A percentile compares a stretch with the other conserved stretches of the same genome.
phyloP scores from a whole-genome alignment of 2,329 filamentous ascomycete species.

The Alternaria ventricosa region DNA sequence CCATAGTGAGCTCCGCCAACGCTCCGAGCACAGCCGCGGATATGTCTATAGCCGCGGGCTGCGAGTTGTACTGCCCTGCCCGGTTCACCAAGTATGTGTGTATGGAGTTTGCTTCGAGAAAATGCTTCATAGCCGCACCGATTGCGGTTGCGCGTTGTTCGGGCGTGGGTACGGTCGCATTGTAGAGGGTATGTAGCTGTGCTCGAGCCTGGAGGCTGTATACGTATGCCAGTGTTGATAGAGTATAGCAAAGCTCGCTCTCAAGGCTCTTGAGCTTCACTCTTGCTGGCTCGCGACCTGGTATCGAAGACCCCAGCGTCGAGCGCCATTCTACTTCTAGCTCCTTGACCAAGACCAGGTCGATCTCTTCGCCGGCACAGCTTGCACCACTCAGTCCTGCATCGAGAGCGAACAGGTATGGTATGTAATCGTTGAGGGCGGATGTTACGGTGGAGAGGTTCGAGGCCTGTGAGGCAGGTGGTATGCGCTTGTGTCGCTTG shows the following conservation, averaged over 20 bases:
- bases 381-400: constrained; percentile 68
- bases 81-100: constrained; percentile 73
- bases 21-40: constrained; percentile 53
- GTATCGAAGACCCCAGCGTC: constrained; percentile 70
- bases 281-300: constrained; percentile 66
- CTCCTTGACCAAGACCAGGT: constrained; percentile 69
- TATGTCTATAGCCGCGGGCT: constrained; percentile 50
- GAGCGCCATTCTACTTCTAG: constrained; percentile 82
- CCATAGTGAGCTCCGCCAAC: constrained; percentile 69
- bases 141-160: constrained; percentile 75
- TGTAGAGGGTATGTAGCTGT: constrained; percentile 76
- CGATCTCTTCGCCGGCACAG: constrained; percentile 67
- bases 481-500: constrained; percentile 89
- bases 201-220: constrained; percentile 75
- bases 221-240: constrained; percentile 78
- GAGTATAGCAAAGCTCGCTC: constrained; percentile 80
- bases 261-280: constrained; percentile 76
- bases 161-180: constrained; percentile 58
- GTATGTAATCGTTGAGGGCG: constrained; percentile 77
- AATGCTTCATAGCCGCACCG: constrained; percentile 74
- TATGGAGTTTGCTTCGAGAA: constrained; percentile 79
- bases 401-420: constrained; percentile 81
- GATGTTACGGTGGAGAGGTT: constrained; percentile 74
- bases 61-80: constrained; percentile 51
- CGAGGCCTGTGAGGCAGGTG: constrained; percentile 70